phyloP scores from a whole-genome alignment of 192 early-diverging fungal genomes.

The Entomortierella beljakovae region DNA sequence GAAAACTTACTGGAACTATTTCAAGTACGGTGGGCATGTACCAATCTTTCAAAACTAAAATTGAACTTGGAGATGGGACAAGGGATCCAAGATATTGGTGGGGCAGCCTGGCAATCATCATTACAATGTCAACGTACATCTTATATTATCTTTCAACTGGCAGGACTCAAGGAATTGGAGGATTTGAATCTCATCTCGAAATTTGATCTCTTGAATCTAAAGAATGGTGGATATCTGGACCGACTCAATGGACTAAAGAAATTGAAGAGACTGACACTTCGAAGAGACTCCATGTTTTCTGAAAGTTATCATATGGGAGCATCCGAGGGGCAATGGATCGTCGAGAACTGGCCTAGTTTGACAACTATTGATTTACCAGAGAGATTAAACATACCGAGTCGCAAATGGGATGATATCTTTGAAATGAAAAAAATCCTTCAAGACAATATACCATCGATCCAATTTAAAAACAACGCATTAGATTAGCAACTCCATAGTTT shows the following conservation, averaged over 20 bases:
- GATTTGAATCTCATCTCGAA: neutral
- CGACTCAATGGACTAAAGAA: neutral
- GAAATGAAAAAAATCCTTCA: too few species aligned
- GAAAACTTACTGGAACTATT: neutral
- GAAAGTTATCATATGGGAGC: neutral
- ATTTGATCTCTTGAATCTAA: neutral
- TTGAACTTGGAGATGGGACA: neutral
- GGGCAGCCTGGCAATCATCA: neutral
- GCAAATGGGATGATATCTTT: neutral
- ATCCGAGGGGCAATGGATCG: neutral
- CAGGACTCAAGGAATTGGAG: neutral
- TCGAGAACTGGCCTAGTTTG: neutral
- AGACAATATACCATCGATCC: too few species aligned
- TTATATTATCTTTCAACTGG: neutral
- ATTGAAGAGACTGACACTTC: neutral
- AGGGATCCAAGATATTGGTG: neutral
- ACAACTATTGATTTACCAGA: neutral
- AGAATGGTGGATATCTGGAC: neutral
- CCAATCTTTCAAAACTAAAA: neutral
- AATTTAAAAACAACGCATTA: too few species aligned
- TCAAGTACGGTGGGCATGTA: neutral
- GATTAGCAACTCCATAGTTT: too few species aligned
- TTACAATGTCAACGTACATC: neutral
- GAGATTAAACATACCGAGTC: neutral
- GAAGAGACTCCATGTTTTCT: neutral